A percentile compares a stretch with the other conserved stretches of the same genome.
phyloP scores from a whole-genome alignment of 768 basidiomycete genomes.

The Termitomyces sp. region DNA sequence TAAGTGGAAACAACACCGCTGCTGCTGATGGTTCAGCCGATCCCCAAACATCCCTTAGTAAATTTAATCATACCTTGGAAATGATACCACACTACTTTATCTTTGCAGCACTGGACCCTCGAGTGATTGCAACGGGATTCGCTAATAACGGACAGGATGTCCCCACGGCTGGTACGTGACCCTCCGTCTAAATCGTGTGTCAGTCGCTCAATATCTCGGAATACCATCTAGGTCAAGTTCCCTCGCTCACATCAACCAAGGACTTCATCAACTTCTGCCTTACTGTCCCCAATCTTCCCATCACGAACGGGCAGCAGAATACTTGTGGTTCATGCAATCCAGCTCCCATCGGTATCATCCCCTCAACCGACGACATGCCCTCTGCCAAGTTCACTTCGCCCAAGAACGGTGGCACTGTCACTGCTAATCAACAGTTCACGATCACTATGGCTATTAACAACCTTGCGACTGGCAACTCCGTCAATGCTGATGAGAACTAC shows the following conservation, averaged over 20 bases:
- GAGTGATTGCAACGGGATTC: conserved; percentile 43
- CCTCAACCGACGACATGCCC: conserved; percentile 36
- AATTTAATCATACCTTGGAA: conserved; percentile 5
- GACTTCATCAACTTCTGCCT: conserved; percentile 56
- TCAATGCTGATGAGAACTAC: conserved; percentile 41
- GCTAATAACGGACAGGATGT: conserved; percentile 43
- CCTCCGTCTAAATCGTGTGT: neutral
- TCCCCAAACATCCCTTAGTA: conserved; percentile 42
- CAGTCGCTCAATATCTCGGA: neutral
- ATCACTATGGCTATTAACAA: conserved; percentile 37
- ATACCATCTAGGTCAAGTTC: conserved; percentile 33
- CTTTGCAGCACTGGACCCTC: conserved; percentile 42
- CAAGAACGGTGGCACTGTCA: conserved; percentile 34
- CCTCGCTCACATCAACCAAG: conserved; percentile 47
- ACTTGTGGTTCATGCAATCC: conserved; percentile 49
- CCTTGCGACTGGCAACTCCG: conserved; percentile 43
- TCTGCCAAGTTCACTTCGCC: conserved; percentile 39
- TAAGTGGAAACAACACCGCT: conserved; percentile 4
- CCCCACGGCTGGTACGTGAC: conserved; percentile 27
- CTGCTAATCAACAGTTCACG: conserved; percentile 39
- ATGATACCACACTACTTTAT: neutral
- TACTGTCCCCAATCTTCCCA: conserved; percentile 32
- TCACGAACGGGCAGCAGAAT: conserved; percentile 52
- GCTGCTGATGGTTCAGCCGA: conserved; percentile 18
- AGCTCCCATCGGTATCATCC: conserved; percentile 47